Base-by-base conservation (phyloP, 1,284 basidiomycete species). In the Cutaneotrichosporon sp. region DNA sequence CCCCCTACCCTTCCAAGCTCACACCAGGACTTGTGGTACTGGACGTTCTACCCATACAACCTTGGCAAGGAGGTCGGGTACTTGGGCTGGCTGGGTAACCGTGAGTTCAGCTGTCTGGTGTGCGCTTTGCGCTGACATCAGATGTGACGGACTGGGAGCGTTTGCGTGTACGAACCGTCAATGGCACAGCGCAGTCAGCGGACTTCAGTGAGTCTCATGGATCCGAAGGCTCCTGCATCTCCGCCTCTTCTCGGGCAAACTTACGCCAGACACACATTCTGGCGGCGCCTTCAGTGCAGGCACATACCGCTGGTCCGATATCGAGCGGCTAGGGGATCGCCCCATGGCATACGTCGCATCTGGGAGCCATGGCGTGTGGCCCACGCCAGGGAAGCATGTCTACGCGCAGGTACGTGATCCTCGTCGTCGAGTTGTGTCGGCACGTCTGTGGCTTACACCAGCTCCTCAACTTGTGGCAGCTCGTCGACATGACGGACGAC, bases 121-220 rank as follows among this genome's bases (percentile, higher is more conserved):
- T 10, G 22, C 6, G 18, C 2, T 16, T 13, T 38, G 11, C 20
- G 52, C 62, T 62, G 54, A 59, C 49, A 14, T 1, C 56, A 77
- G 75, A 78, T 57, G 71, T 79, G 4, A 69, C 68, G 0, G 77
- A 78, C 59, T 78, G 77, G 76, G 76, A 79, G 66, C 70, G 68
- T 38, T 55, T 79, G 6, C 65, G 71, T 13, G 62, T 79, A 27
- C 64, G 77, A 5, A 78, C 76, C 0, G 56, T 75, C 33, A 72
- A 79, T 59, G 76, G 76, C 2, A 66, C 65, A 10, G 69, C 75
- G 0, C 61, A 70, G 18, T 73, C 73, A 2, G 76, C 69, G 2
- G 78, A 79, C 57, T 79, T 72, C 50, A 72, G 76, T 78, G 51
- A 60, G 74, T 50, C 27, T 4, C 22, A 22, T 16, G 22, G 22